Conservation (phyloP, 75 land plant genomes). For the Adiantum capillusveneris region DNA sequence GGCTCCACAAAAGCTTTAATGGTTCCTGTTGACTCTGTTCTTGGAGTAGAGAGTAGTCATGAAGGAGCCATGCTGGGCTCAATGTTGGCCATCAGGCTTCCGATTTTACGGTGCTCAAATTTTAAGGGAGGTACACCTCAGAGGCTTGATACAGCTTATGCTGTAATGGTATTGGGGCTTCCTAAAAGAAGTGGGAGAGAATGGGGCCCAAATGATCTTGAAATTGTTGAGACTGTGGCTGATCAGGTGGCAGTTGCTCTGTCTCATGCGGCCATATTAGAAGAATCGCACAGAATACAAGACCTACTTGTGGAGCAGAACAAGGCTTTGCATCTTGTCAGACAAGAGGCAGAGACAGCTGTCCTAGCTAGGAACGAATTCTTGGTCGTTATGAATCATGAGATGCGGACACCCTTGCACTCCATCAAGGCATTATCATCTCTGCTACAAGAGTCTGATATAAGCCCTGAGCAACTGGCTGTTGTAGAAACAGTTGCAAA, state of each 20-base stretch:
- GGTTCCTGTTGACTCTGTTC: constrained; percentile 33
- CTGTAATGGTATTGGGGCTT: constrained; percentile 30
- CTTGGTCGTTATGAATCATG: constrained; percentile 69
- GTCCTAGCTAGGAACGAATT: constrained; percentile 66
- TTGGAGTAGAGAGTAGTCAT: constrained; percentile 38
- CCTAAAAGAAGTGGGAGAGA: constrained; percentile 23
- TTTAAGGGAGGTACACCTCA: constrained; percentile 81
- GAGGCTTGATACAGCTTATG: constrained; percentile 45
- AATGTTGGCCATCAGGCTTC: constrained; percentile 76
- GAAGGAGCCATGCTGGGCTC: constrained; percentile 28
- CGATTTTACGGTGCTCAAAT: constrained; percentile 56
- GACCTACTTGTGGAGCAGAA: constrained; percentile 62
- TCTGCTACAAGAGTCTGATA: constrained; percentile 43
- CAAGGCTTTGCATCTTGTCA: constrained; percentile 47
- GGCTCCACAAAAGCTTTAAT: constrained; percentile 33
- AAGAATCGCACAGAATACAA: constrained; percentile 68
- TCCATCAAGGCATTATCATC: constrained; percentile 65
- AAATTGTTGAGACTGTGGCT: constrained; percentile 74
- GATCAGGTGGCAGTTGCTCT: constrained; percentile 94
- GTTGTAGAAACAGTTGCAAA: constrained; percentile 57
- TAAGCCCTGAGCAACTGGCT: constrained; percentile 39
- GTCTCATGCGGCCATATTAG: constrained; percentile 83
- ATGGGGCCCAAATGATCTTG: constrained; percentile 65
- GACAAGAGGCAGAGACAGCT: constrained; percentile 59
- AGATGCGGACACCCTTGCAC: constrained; percentile 79